Conservation (phyloP, 495 filamentous ascomycete species). For the Corynascus novoguineensis region DNA sequence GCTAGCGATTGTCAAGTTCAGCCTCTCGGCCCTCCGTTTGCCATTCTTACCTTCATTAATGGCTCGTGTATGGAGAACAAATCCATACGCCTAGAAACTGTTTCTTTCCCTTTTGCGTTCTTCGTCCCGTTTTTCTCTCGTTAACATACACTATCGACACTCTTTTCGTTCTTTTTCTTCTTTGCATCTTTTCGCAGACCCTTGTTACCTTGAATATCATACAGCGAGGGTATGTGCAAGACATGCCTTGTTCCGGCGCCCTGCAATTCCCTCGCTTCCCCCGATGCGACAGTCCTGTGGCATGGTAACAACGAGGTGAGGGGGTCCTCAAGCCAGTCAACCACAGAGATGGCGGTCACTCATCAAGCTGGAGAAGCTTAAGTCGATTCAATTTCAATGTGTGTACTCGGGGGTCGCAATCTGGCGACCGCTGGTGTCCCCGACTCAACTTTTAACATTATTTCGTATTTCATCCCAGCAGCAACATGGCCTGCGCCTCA, state of each 20-base stretch:
- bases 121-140: too few relatives aligned
- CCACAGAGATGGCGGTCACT: neutral
- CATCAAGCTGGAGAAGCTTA: neutral
- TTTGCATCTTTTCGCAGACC: neutral
- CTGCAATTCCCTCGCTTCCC: neutral
- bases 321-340: neutral
- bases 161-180: neutral
- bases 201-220: too few relatives aligned
- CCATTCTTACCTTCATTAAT: neutral
- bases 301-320: neutral
- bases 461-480: constrained; percentile 17
- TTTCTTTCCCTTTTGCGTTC: too few relatives aligned
- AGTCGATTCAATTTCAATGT: neutral
- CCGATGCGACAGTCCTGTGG: neutral
- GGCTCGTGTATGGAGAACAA: too few relatives aligned
- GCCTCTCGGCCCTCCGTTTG: neutral
- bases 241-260: neutral
- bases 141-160: too few relatives aligned
- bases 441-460: too few relatives aligned
- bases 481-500: constrained; percentile 27
- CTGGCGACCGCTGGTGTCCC: neutral
- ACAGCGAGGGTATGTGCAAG: too few relatives aligned
- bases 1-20: neutral
- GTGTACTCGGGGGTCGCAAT: too few relatives aligned
- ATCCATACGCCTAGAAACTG: too few relatives aligned